These are phyloP conservation scores for bread wheat (Triticum aestivum) DNA, from an alignment of 176 grass and related monocot genomes.

Conservation along the genomic window DNA sequence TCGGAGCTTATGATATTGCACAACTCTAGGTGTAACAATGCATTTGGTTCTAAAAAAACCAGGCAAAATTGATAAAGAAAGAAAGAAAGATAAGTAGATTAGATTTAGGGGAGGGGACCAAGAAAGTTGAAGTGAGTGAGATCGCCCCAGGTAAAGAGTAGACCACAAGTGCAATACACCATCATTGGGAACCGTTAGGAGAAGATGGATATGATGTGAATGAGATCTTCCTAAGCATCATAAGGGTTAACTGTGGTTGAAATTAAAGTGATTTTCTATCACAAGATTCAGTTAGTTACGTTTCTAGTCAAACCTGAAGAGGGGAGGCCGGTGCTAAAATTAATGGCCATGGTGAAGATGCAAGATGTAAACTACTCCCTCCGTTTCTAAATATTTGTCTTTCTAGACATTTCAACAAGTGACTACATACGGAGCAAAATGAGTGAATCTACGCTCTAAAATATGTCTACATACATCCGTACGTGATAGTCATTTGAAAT, in stretches of 20 bases:
- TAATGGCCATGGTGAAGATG: conserved; percentile 6
- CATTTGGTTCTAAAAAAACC: background rate
- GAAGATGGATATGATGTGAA: conserved; percentile 30
- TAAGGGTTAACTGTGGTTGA: background rate
- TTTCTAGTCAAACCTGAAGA: conserved; percentile 12
- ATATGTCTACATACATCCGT: too few species aligned
- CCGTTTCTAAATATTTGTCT: too few species aligned
- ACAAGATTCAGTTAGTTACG: background rate
- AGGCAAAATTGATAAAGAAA: background rate
- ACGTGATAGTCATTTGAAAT: too few species aligned
- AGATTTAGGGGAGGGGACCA: conserved; percentile 40
- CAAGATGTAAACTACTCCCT: background rate
- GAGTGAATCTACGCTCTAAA: too few species aligned
- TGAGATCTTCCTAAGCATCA: conserved; percentile 12
- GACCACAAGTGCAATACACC: background rate
- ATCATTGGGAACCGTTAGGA: conserved; percentile 13
- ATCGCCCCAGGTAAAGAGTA: conserved; percentile 10
- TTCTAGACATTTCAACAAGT: too few species aligned
- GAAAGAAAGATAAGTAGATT: background rate
- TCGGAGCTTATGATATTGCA: background rate
- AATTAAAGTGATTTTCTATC: background rate
- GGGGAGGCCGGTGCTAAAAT: background rate
- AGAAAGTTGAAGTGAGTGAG: conserved; percentile 41
- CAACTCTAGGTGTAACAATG: background rate
- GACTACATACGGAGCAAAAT: too few species aligned